Evolutionary conservation across 2,329 filamentous ascomycete species (phyloP), one percentile per base, ranked within the genome.

Genomic region (Aureobasidium sp.): DNA sequence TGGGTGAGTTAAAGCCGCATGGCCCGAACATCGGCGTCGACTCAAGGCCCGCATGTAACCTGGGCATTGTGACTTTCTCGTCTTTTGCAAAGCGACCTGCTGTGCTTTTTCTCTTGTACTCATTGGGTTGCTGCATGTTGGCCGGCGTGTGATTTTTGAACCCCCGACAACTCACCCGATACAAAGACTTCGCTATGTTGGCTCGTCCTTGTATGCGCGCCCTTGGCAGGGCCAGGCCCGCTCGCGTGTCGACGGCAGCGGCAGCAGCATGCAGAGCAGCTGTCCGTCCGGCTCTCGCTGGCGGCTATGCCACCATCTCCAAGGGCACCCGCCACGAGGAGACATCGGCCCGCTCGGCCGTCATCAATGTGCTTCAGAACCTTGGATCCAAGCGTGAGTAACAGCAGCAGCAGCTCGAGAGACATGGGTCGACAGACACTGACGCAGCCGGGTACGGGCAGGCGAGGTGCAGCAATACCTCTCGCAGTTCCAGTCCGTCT

Each of bases 401-500:
- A 47, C 27, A 52, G 39, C 20, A 6, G 53, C 39, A 20, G 53
- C 39, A 20, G 31, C 42, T 47, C 42, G 6, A 47, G 42, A 39
- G n/a, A 34, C 17, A 27, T 53, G n/a, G 9, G 4, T 17, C 22
- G 37, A 39, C 15, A 47, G 45, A 59, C 6, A 59, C 56, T 59
- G 56, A 48, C 56, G 45, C 56, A 20, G 17, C 20, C 15, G 45
- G n/a, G 25, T 49, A 2, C 29, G 22, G 22, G 11, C 41, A 61
- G 58, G 58, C 25, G 60, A 99, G 79, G 91, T 95, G 66, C 90
- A 97, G 80, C 93, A 97, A 77, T 97, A 97, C 77, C 87, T 97
- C 64, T 94, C 92, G 68, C 91, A 97, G 75, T 99, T 99, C 82
- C 94, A 89, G 68, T 96, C 92, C 37, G 92, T 97, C 65, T 94